Percentiles rank a stretch among this genome's conserved stretches.
These are phyloP conservation scores for Alloteropsis angusta DNA, from an alignment of 202 grass and related monocot genomes.

Conservation along the genomic window DNA sequence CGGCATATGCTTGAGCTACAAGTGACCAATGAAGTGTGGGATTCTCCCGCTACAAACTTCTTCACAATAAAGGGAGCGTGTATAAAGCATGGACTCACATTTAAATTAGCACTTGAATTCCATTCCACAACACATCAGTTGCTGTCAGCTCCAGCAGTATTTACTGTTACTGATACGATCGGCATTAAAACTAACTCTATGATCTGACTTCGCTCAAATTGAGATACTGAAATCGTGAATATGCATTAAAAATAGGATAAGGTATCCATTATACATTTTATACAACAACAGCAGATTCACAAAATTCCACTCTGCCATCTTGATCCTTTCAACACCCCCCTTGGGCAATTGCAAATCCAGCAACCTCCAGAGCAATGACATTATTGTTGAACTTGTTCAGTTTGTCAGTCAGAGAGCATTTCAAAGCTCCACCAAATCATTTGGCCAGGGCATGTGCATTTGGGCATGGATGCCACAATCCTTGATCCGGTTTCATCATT, in stretches of 20 bases:
- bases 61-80: not conserved
- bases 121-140: too few species aligned
- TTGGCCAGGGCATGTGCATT: not conserved
- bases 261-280: not conserved
- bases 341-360: not conserved
- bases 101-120: too few species aligned
- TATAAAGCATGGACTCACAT: too few species aligned
- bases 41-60: not conserved
- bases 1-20: constrained; percentile 10
- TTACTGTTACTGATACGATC: too few species aligned
- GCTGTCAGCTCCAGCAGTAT: too few species aligned
- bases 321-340: not conserved
- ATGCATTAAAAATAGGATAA: not conserved
- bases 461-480: not conserved
- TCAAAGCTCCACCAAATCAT: not conserved
- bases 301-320: not conserved
- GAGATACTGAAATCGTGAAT: not conserved
- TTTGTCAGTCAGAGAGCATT: not conserved
- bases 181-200: not conserved
- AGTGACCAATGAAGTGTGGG: not conserved
- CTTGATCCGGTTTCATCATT: constrained; percentile 40
- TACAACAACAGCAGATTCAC: not conserved
- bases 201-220: not conserved
- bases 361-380: not conserved
- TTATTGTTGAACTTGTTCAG: not conserved